Evolutionary conservation across 2,329 filamentous ascomycete species (phyloP), one percentile per base, ranked within the genome.

Genomic region (Fonsecaea pedrosoi): DNA sequence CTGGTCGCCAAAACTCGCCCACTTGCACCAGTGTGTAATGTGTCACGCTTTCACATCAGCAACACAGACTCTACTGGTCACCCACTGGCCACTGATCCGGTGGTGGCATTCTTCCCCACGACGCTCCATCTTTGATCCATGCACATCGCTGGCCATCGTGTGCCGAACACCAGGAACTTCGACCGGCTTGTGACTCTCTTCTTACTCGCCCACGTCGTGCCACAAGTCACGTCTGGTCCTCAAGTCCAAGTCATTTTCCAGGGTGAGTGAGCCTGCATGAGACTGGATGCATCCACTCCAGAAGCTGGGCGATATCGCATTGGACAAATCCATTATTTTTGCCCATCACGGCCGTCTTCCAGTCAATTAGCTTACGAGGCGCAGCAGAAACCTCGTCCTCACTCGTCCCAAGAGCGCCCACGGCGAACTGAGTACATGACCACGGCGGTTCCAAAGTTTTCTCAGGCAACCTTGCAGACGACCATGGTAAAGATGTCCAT

Each of bases 171-270:
- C 48, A 38, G 53, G 32, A 60, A 60, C 54, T 18, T 8, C 50
- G 38, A 62, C 35, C 60, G 30, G 42, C 35, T 48, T 55, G 64
- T 60, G 55, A 64, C 63, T 56, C 42, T 12, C 30, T 59, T 65
- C 60, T 61, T 48, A 66, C 63, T 63, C 60, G 67, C 57, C 64
- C 55, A 66, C 67, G 60, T 69, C 34, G 60, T 64, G 64, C 67
- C 60, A 64, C 63, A 35, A 57, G 60, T 42, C 57, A 53, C 50
- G 30, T 38, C 62, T 61, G 54, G 66, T 18, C 45, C 58, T 58
- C n/a, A 30, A 42, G 30, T 15, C 54, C 54, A 68, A 59, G 55
- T 63, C 62, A 60, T 55, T 54, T 54, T 54, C 18, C 35, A 63
- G 25, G 57, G 62, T 65, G 48, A 54, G 45, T 40, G 59, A 60